These are phyloP conservation scores for Melanogaster broomeanus DNA, from an alignment of 768 basidiomycete species.

Conservation along the genomic window DNA sequence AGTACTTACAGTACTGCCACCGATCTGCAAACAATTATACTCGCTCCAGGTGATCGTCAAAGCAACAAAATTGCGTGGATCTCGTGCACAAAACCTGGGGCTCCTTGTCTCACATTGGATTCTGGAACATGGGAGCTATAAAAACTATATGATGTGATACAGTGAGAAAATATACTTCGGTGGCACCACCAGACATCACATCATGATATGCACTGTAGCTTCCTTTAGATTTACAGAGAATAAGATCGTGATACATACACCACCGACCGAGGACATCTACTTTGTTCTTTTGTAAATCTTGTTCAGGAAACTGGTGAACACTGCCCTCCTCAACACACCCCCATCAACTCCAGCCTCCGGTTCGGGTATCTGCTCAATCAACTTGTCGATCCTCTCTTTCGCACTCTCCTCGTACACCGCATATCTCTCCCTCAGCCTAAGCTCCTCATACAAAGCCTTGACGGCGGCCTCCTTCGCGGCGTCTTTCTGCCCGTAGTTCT, in stretches of 20 bases:
- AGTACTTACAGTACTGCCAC: too few species aligned
- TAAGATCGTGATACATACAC: not conserved
- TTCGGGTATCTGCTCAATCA: slow-evolving; percentile 80
- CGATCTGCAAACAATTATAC: too few species aligned
- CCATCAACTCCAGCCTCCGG: slow-evolving; percentile 39
- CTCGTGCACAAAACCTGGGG: too few species aligned
- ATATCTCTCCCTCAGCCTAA: slow-evolving; percentile 68
- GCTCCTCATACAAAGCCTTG: slow-evolving; percentile 71
- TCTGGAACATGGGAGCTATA: too few species aligned
- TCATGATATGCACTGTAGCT: too few species aligned
- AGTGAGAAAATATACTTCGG: too few species aligned
- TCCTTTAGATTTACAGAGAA: too few species aligned
- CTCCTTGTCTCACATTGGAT: too few species aligned
- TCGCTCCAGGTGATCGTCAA: too few species aligned
- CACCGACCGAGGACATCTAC: slow-evolving; percentile 28
- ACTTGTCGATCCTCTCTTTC: slow-evolving; percentile 61
- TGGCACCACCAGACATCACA: too few species aligned
- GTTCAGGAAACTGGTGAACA: slow-evolving; percentile 83
- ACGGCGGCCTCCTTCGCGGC: slow-evolving; percentile 51
- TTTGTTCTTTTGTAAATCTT: slow-evolving; percentile 79
- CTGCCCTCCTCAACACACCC: slow-evolving; percentile 54
- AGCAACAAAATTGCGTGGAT: too few species aligned
- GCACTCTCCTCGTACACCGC: slow-evolving; percentile 75
- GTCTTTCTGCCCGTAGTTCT: slow-evolving; percentile 64
- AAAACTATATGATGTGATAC: too few species aligned